Base-by-base conservation (phyloP, 2,329 filamentous ascomycete species). In the Fusarium sp. region DNA sequence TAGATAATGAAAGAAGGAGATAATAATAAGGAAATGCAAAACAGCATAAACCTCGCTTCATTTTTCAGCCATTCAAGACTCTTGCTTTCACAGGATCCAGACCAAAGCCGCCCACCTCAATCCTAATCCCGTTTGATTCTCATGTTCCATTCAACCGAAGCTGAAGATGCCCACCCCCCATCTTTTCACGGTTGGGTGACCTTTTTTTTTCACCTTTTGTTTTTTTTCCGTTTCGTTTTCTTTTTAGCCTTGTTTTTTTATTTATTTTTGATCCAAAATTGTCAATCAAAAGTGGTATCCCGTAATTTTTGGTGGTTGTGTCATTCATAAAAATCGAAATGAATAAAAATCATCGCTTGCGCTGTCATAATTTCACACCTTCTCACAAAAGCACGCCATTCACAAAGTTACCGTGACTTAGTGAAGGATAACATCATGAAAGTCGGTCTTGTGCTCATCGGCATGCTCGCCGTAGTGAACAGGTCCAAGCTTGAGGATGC, bases 401-500 rank as follows among this genome's bases (percentile, higher is more conserved):
- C 55, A 53, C 52, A 53, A 53, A 39, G 18, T 29, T 11, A 33
- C 62, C 65, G 18, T 53, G n/a, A 33, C 60, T 64, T 77, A 84
- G 78, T 83, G 80, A 68, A 85, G 79, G 36, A 81, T 81, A 44
- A 85, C 80, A 75, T 87, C 85, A 80, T 86, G 80, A 79, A 83
- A 90, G 83, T 91, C 89, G 49, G 82, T 84, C 82, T 88, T 85
- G 83, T 88, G 83, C 61, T 86, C 87, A 69, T 84, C 88, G 27
- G 82, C 81, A 80, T 89, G 87, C 83, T 88, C 88, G 72, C 89
- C 89, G 81, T 85, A 90, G 85, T 91, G 88, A 65, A 91, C 89
- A 38, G 89, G 89, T 29, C 88, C 87, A 64, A 92, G 87, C 84
- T 90, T 91, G 74, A 92, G 86, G 80, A 91, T 87, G 65, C 85